Evolutionary conservation across 2,329 filamentous ascomycete species (phyloP).

Genomic region (Metarhizium sp.): DNA sequence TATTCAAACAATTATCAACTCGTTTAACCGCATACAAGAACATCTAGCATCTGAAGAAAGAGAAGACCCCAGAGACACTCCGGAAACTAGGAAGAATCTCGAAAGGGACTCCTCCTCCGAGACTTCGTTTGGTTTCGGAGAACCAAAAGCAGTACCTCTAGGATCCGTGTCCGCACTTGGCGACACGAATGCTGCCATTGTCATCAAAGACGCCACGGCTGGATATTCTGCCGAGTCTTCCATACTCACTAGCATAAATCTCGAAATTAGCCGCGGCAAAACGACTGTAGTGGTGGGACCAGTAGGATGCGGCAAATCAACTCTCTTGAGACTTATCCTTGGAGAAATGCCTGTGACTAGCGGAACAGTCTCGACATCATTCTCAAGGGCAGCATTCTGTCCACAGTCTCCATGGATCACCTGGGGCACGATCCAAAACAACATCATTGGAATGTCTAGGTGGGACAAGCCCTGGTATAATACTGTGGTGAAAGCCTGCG

Average conservation of each 20-base stretch:
- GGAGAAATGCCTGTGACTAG: conserved; percentile 9
- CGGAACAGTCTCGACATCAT: conserved; percentile 4
- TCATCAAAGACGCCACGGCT: conserved; percentile 1
- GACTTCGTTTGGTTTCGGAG: no score
- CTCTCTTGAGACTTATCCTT: conserved; percentile 11
- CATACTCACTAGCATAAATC: conserved; percentile 3
- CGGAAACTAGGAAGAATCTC: no score
- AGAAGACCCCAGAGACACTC: conserved; percentile 1
- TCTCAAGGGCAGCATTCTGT: conserved; percentile 13
- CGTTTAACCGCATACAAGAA: conserved; percentile 11
- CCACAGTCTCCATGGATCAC: conserved; percentile 14
- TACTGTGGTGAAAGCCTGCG: conserved; percentile 10
- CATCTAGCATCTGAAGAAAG: conserved; percentile 10
- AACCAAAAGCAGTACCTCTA: neutral
- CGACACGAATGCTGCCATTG: neutral
- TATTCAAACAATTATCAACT: conserved; percentile 11
- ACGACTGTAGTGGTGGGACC: conserved; percentile 13
- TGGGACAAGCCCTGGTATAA: conserved; percentile 13
- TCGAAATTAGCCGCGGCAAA: conserved; percentile 5
- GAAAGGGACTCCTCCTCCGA: neutral
- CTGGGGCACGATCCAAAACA: conserved; percentile 13
- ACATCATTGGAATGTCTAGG: conserved; percentile 12
- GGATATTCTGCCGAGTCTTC: conserved; percentile 5
- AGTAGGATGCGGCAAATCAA: conserved; percentile 14
- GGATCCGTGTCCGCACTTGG: neutral